A percentile compares a stretch with the other conserved stretches of the same genome.
phyloP scores from a whole-genome alignment of 2,329 filamentous ascomycete species.

The Diaporthe citriasiana region DNA sequence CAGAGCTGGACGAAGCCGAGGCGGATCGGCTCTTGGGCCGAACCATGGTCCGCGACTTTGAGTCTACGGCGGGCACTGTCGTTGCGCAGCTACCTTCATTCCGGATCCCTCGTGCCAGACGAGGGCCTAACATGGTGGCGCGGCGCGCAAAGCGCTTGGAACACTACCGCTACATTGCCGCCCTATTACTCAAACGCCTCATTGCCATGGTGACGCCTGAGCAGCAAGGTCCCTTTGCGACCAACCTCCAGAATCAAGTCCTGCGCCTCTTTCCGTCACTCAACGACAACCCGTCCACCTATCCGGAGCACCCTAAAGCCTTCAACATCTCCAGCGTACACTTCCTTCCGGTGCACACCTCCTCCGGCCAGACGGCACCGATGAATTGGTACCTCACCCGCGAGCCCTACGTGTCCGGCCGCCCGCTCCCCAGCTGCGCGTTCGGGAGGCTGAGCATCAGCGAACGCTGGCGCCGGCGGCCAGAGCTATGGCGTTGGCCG shows the following conservation, averaged over 20 bases:
- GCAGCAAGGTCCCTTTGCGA: constrained; percentile 56
- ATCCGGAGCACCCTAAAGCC: constrained; percentile 45
- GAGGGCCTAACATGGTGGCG: constrained; percentile 43
- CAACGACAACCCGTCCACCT: constrained; percentile 38
- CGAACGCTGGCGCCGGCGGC: constrained; percentile 35
- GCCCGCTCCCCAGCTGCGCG: constrained; percentile 50
- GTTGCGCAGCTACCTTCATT: constrained; percentile 61
- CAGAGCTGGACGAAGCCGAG: constrained; percentile 61
- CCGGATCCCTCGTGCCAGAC: constrained; percentile 42
- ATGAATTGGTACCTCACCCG: constrained; percentile 62
- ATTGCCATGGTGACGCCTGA: constrained; percentile 67
- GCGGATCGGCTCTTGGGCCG: constrained; percentile 68
- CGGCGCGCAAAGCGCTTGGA: constrained; percentile 49
- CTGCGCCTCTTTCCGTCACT: constrained; percentile 65
- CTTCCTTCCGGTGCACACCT: constrained; percentile 56
- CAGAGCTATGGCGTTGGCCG: constrained; percentile 47
- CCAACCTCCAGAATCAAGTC: constrained; percentile 61
- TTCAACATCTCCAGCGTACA: constrained; percentile 64
- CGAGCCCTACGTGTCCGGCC: constrained; percentile 59
- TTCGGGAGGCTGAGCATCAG: constrained; percentile 41
- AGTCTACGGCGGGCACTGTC: constrained; percentile 63
- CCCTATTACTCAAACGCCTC: constrained; percentile 62
- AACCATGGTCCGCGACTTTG: constrained; percentile 62
- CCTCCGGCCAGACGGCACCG: constrained; percentile 31
- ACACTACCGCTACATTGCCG: constrained; percentile 60